phyloP scores from a whole-genome alignment of 2,329 filamentous ascomycete species.

The Fragosphaeria purpurea region DNA sequence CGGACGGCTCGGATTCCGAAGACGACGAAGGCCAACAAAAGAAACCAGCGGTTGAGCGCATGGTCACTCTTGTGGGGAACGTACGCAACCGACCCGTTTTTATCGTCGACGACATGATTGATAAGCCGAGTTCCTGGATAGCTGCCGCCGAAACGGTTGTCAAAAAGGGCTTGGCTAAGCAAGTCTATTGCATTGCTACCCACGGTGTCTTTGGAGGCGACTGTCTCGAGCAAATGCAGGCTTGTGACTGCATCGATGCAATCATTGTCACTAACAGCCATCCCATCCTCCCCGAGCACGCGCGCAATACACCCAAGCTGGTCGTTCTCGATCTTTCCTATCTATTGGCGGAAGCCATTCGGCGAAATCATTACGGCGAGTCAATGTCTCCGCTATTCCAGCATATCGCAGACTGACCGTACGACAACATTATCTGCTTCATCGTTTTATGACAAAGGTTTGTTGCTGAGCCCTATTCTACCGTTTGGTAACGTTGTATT shows the following conservation, averaged over 20 bases:
- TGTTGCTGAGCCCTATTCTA: no score
- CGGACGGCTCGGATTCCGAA: constrained; percentile 73
- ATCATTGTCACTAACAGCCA: constrained; percentile 98
- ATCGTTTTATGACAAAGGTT: background rate
- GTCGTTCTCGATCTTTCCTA: constrained; percentile 82
- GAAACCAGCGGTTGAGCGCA: constrained; percentile 75
- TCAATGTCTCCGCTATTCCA: constrained; percentile 63
- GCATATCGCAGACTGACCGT: constrained; percentile 43
- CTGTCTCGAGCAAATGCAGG: constrained; percentile 79
- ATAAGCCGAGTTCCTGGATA: constrained; percentile 94
- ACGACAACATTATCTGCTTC: background rate
- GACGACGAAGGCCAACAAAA: constrained; percentile 64
- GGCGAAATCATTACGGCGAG: constrained; percentile 94
- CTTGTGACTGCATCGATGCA: constrained; percentile 84
- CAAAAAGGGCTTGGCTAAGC: constrained; percentile 82
- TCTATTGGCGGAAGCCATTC: constrained; percentile 81
- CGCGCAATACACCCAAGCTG: constrained; percentile 66
- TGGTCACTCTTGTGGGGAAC: constrained; percentile 94
- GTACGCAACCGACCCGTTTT: constrained; percentile 82
- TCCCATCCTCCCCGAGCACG: constrained; percentile 69
- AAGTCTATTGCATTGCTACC: constrained; percentile 95
- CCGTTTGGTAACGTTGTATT: background rate
- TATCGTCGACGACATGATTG: constrained; percentile 98
- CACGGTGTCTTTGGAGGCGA: constrained; percentile 91
- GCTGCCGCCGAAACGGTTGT: constrained; percentile 94